Evolutionary conservation across 495 filamentous ascomycete species (phyloP).

Genomic region (Penicillium goetzii): DNA sequence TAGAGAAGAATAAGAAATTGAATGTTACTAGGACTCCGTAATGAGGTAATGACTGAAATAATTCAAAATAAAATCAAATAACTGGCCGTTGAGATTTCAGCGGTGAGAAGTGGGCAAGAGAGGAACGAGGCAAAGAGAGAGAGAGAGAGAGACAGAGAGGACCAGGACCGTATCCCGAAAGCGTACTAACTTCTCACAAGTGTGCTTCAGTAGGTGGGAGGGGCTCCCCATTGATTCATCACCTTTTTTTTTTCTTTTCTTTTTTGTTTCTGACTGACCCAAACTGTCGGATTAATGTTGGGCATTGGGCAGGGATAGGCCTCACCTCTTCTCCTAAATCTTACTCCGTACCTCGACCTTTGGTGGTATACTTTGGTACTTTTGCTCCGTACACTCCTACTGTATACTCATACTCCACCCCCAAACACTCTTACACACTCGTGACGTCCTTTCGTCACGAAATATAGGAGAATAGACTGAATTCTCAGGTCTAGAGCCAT

Average conservation of each 20-base stretch:
- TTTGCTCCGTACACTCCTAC: neutral
- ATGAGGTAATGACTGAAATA: constrained; percentile 1
- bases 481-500: neutral
- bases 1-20: constrained; percentile 6
- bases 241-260: constrained; percentile 4
- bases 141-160: neutral
- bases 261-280: constrained; percentile 31
- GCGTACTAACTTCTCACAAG: neutral
- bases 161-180: constrained; percentile 8
- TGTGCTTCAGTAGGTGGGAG: neutral
- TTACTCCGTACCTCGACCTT: neutral
- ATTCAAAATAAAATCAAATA: neutral
- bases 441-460: neutral
- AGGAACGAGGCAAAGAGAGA: constrained; percentile 15
- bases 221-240: constrained; percentile 5
- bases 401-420: neutral
- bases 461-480: neutral
- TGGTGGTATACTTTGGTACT: neutral
- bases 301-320: constrained; percentile 32
- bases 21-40: neutral
- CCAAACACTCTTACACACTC: neutral
- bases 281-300: constrained; percentile 20
- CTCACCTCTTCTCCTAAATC: constrained; percentile 6
- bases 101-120: constrained; percentile 26
- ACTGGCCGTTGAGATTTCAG: constrained; percentile 32